These are phyloP conservation scores for Teratosphaeria destructans DNA, from an alignment of 2,329 filamentous ascomycete species.

Conservation along the genomic window DNA sequence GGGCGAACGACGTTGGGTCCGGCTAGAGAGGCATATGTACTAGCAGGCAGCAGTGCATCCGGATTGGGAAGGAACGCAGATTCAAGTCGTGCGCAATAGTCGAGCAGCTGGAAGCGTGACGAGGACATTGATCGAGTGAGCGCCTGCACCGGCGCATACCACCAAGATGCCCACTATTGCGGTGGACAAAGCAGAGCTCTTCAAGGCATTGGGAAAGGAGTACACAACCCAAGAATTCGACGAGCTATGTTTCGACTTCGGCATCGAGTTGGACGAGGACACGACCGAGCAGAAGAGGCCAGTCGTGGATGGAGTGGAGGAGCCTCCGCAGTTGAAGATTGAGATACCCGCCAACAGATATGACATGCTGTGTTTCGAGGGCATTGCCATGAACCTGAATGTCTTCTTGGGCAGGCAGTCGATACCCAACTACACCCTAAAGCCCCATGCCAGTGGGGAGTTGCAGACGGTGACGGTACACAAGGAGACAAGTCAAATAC, in stretches of 20 bases:
- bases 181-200: slow-evolving; percentile 93
- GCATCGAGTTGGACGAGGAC: slow-evolving; percentile 96
- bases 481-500: slow-evolving; percentile 58
- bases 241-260: slow-evolving; percentile 95
- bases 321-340: slow-evolving; percentile 90
- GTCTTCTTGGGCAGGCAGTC: slow-evolving; percentile 73
- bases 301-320: slow-evolving; percentile 64
- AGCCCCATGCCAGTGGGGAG: slow-evolving; percentile 60
- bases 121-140: neutral
- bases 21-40: neutral
- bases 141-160: slow-evolving; percentile 10
- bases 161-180: slow-evolving; percentile 84
- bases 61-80: neutral
- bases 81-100: neutral
- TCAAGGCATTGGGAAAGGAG: slow-evolving; percentile 81
- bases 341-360: slow-evolving; percentile 89
- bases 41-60: neutral
- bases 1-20: neutral
- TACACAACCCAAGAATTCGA: slow-evolving; percentile 93
- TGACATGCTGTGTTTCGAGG: slow-evolving; percentile 95
- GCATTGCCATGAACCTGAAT: slow-evolving; percentile 89
- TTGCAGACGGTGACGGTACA: slow-evolving; percentile 68
- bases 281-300: slow-evolving; percentile 67
- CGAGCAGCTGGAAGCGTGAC: neutral
- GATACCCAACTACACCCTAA: slow-evolving; percentile 70